Percentiles rank a stretch among this genome's conserved stretches.
Evolutionary conservation across 139 green algal genomes (phyloP).

Genomic region (Micromonas pusilla): DNA sequence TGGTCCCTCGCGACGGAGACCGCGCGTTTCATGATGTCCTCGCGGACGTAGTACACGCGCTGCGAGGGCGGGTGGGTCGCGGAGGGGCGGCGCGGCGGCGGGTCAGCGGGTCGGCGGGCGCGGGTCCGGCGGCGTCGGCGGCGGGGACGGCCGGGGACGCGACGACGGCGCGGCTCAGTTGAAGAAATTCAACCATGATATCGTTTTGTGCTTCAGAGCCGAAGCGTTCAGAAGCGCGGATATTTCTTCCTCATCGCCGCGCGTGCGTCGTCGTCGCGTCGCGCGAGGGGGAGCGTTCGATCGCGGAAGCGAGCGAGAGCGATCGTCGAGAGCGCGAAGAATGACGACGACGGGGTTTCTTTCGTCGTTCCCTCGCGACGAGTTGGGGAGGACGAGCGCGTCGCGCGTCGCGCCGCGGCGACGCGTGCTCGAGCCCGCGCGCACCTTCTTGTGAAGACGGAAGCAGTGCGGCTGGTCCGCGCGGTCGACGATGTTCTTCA

Average conservation of each 20-base stretch:
- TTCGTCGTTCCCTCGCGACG: too few species aligned
- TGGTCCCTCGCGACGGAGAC: slow-evolving; percentile 73
- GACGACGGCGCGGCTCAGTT: background rate
- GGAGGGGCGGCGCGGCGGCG: too few species aligned
- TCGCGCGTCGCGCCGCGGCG: too few species aligned
- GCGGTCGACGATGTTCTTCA: slow-evolving; percentile 82
- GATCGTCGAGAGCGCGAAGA: too few species aligned
- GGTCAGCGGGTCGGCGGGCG: background rate
- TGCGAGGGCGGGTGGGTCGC: background rate
- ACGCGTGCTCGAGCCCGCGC: background rate
- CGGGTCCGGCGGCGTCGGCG: background rate
- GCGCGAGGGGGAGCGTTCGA: too few species aligned
- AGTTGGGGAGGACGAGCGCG: too few species aligned
- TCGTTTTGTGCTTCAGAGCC: background rate
- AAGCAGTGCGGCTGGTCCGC: slow-evolving; percentile 76
- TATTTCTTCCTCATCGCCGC: background rate
- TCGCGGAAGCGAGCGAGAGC: too few species aligned
- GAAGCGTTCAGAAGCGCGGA: background rate
- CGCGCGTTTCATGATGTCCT: slow-evolving; percentile 69
- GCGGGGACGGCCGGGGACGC: background rate
- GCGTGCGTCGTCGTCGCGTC: too few species aligned
- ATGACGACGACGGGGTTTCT: too few species aligned
- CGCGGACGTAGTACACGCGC: slow-evolving; percentile 90
- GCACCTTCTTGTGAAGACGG: slow-evolving; percentile 77
- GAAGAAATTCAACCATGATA: background rate